These are phyloP conservation scores for Aspergillus carbonarius DNA, from an alignment of 2,329 filamentous ascomycete genomes.

Conservation along the genomic window DNA sequence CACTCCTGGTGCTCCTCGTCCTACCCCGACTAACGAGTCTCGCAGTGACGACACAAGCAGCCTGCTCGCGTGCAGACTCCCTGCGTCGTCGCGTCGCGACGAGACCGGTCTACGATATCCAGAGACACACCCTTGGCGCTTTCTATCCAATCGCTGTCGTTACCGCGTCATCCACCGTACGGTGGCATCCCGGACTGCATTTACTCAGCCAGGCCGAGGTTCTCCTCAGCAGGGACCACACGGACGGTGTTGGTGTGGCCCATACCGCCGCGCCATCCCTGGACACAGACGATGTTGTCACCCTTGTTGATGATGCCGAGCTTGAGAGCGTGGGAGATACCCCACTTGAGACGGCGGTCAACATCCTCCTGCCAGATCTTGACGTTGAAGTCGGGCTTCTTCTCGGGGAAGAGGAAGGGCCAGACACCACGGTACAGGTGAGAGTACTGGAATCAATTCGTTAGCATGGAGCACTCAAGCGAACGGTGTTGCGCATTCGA, in stretches of 20 bases:
- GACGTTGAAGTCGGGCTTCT: conserved; percentile 90
- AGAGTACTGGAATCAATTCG: conserved; percentile 58
- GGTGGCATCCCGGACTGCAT: conserved; percentile 12
- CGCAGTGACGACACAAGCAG: conserved; percentile 4
- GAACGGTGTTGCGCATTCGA: conserved; percentile 6
- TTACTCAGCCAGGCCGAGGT: conserved; percentile 42
- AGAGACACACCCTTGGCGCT: conserved; percentile 12
- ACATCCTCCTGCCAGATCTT: conserved; percentile 99
- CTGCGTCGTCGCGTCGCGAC: conserved; percentile 11
- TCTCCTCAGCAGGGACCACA: conserved; percentile 50
- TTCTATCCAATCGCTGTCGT: conserved; percentile 19
- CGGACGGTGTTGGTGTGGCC: conserved; percentile 66
- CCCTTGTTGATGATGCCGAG: conserved; percentile 78
- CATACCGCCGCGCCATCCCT: conserved; percentile 67
- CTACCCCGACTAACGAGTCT: conserved; percentile 10
- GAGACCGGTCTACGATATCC: conserved; percentile 19
- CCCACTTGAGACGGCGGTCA: conserved; percentile 96
- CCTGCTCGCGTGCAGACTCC: conserved; percentile 10
- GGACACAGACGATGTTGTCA: conserved; percentile 66
- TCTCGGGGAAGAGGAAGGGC: conserved; percentile 90
- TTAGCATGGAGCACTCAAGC: conserved; percentile 12
- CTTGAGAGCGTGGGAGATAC: conserved; percentile 80
- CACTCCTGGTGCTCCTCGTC: conserved; percentile 6
- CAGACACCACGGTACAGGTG: conserved; percentile 98
- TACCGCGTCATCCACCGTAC: conserved; percentile 16